phyloP scores from a whole-genome alignment of 371 early-diverging fungal genomes.

The Mucor plumbeus region DNA sequence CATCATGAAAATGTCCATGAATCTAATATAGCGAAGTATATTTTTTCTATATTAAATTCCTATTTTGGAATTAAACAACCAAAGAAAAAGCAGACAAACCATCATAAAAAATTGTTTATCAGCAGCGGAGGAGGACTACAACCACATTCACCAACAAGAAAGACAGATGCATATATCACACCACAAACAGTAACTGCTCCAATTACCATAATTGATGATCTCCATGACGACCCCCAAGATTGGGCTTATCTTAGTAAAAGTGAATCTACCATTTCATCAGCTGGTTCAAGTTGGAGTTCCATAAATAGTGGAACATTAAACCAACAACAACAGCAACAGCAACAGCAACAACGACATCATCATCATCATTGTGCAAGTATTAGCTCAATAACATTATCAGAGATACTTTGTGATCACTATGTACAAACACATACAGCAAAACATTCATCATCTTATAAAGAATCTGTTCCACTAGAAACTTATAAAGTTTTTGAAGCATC shows the following conservation, averaged over 20 bases:
- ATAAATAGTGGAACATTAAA: neutral
- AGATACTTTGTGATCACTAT: constrained; percentile 44
- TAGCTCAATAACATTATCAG: constrained; percentile 33
- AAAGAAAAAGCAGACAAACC: neutral
- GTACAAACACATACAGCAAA: constrained; percentile 24
- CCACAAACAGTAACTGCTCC: constrained; percentile 12
- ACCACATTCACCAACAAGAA: constrained; percentile 16
- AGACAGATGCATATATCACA: constrained; percentile 14
- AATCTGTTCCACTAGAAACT: constrained; percentile 26
- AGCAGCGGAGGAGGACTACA: neutral
- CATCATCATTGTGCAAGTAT: constrained; percentile 9
- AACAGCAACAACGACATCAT: too few relatives aligned
- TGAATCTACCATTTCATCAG: constrained; percentile 6
- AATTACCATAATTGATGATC: neutral
- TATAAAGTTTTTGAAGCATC: constrained; percentile 29
- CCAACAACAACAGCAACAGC: neutral
- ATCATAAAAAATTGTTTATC: neutral
- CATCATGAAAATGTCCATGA: neutral
- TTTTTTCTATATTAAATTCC: neutral
- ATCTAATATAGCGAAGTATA: neutral
- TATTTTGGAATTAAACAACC: neutral
- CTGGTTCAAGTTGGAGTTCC: constrained; percentile 5
- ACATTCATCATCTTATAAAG: constrained; percentile 4
- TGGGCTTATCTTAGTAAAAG: constrained; percentile 11
- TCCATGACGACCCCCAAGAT: constrained; percentile 4